These are phyloP conservation scores for Cynara cardunculus DNA, from an alignment of 129 eudicot genomes.

Conservation along the genomic window DNA sequence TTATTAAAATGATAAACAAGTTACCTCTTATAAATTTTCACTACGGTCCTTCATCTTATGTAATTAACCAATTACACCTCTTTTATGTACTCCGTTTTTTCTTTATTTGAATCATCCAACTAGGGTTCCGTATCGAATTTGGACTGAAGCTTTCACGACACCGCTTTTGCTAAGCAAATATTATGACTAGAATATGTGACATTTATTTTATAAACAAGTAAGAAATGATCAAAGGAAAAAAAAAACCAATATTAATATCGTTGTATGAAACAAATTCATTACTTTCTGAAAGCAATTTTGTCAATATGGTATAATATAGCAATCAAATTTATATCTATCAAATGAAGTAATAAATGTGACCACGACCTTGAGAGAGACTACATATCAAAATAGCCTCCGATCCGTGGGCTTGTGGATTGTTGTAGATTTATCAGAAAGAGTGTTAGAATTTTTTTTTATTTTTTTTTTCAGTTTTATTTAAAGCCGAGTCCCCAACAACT, in stretches of 20 bases:
- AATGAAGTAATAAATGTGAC: not conserved
- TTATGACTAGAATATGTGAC: not conserved
- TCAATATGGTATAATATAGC: not conserved
- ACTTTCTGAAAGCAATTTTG: not conserved
- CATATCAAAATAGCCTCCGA: not conserved
- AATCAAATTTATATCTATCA: not conserved
- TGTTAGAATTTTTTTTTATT: not conserved
- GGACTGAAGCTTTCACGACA: too few relatives aligned
- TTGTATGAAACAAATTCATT: not conserved
- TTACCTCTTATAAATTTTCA: too few relatives aligned
- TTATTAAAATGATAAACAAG: too few relatives aligned
- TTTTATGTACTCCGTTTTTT: not conserved
- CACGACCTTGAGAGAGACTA: not conserved
- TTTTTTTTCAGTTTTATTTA: not conserved
- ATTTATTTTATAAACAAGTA: not conserved
- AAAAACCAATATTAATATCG: not conserved
- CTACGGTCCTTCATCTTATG: too few relatives aligned
- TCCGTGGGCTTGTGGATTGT: not conserved
- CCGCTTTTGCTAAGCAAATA: not conserved
- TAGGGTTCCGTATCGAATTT: not conserved
- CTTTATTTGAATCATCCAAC: not conserved
- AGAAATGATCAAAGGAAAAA: not conserved
- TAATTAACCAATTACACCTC: too few relatives aligned
- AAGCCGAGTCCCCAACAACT: not conserved
- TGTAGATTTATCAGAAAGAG: not conserved